These are phyloP conservation scores for Smallanthus sonchifolius DNA, from an alignment of 129 eudicot species.

Conservation along the genomic window DNA sequence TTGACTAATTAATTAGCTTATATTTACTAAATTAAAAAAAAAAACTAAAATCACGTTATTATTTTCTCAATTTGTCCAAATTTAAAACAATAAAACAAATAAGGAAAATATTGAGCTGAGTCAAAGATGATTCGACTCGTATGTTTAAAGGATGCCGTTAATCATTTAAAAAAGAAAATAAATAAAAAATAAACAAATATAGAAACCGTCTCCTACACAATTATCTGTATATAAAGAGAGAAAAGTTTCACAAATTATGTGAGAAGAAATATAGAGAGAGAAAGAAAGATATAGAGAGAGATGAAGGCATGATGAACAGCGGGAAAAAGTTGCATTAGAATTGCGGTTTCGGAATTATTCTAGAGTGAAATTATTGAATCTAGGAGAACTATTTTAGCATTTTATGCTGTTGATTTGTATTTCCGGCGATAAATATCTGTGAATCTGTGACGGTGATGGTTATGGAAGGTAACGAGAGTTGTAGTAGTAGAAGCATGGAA, in stretches of 20 bases:
- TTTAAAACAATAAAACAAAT: background rate
- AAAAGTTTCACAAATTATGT: constrained; percentile 19
- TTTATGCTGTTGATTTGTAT: background rate
- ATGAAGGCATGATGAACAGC: constrained; percentile 6
- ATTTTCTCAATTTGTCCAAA: background rate
- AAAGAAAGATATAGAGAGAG: background rate
- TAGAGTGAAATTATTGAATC: constrained; percentile 2
- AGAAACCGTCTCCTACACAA: constrained; percentile 10
- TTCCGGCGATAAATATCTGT: constrained; percentile 9
- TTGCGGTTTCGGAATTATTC: constrained; percentile 11
- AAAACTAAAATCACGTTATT: no score
- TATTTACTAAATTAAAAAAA: no score
- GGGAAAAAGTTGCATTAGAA: constrained; percentile 25
- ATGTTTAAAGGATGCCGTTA: constrained; percentile 19
- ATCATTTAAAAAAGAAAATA: background rate
- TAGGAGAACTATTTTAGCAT: background rate
- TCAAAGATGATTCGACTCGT: constrained; percentile 27
- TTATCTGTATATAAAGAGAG: constrained; percentile 1
- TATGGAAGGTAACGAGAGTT: constrained; percentile 81
- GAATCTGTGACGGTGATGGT: constrained; percentile 38
- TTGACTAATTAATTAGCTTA: no score
- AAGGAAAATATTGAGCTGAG: background rate
- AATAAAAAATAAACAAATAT: background rate
- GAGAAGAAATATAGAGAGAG: background rate
- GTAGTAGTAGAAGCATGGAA: constrained; percentile 69